Evolutionary conservation across 2,329 filamentous ascomycete genomes (phyloP).

Genomic region (Septoria linicola): DNA sequence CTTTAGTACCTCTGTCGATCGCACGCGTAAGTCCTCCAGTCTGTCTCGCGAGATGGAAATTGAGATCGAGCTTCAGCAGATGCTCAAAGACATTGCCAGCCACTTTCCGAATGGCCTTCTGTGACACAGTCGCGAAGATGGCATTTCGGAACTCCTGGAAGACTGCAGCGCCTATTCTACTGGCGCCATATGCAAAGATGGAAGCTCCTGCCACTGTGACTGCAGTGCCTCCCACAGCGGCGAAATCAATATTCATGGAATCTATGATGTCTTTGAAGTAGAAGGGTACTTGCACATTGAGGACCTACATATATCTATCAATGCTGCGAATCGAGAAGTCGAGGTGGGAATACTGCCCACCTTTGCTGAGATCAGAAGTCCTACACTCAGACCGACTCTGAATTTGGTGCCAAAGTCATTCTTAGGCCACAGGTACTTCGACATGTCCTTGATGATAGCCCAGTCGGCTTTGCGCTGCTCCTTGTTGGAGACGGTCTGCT

Average conservation of each 20-base stretch:
- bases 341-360: constrained; percentile 41
- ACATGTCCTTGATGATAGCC: constrained; percentile 99
- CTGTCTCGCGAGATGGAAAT: constrained; percentile 91
- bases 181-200: constrained; percentile 83
- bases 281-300: constrained; percentile 97
- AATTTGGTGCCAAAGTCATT: constrained; percentile 77
- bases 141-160: constrained; percentile 95
- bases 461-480: constrained; percentile 96
- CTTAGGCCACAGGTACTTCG: constrained; percentile 92
- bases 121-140: constrained; percentile 92
- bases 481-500: constrained; percentile 67
- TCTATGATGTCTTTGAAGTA: constrained; percentile 99
- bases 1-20: constrained; percentile 95
- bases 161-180: constrained; percentile 81
- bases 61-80: constrained; percentile 80
- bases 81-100: constrained; percentile 92
- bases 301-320: constrained; percentile 51
- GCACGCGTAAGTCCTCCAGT: constrained; percentile 91
- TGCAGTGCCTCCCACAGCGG: constrained; percentile 81
- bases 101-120: constrained; percentile 90
- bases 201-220: constrained; percentile 86
- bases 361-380: constrained; percentile 83
- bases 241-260: constrained; percentile 93
- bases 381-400: constrained; percentile 81
- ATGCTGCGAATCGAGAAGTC: constrained; percentile 21